Base-by-base conservation (phyloP, 2,329 filamentous ascomycete species). In the Colletotrichum magnum region DNA sequence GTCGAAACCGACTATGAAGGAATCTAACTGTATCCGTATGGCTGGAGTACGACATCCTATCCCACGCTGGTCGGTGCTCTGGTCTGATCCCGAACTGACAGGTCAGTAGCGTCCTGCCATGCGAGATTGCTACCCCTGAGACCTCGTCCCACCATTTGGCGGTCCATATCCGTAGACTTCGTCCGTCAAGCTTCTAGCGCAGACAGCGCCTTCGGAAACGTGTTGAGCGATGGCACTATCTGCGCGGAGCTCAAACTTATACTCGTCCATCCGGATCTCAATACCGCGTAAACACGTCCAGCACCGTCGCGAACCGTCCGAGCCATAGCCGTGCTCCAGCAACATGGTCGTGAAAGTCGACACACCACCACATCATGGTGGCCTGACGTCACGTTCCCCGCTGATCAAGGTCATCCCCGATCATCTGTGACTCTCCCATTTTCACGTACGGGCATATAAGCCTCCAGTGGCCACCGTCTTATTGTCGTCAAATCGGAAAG, bases 341-440 rank as follows among this genome's bases (percentile, higher is more conserved):
- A 18, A 64, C 10, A 28, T 52, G 50, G 15, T 13, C 32, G 15
- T 13, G 18, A 24, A 56, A 57, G 36, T 52, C 24, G 56, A 36
- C 56, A 45, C 45, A 57, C 56, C 66, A 51, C 32, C 51, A 15
- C 57, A 57, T 41, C 57, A 69, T 60, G 67, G 51, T 67, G 45
- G 57, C 67, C 67, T 69, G 67, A 69, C 62, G 67, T 67, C 62
- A 67, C 67, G 62, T 15, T 16, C 21, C 26, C 41, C 59, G 45
- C 52, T 59, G 36, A 61, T 60, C 56, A 41, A 32, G 12, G 18
- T 6, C 59, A 6, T 43, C 12, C 43, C 28, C 39, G 43, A 64
- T 57, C 60, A 56, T 63, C 60, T 56, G 41, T 51, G 28, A 53
- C 24, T 61, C 26, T 47, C 15, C 28, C 51, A 64, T 64, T 47